Percentiles rank a stretch among this genome's conserved stretches.
Evolutionary conservation across 345 rosid genomes (phyloP).

Genomic region (Brassica incana): DNA sequence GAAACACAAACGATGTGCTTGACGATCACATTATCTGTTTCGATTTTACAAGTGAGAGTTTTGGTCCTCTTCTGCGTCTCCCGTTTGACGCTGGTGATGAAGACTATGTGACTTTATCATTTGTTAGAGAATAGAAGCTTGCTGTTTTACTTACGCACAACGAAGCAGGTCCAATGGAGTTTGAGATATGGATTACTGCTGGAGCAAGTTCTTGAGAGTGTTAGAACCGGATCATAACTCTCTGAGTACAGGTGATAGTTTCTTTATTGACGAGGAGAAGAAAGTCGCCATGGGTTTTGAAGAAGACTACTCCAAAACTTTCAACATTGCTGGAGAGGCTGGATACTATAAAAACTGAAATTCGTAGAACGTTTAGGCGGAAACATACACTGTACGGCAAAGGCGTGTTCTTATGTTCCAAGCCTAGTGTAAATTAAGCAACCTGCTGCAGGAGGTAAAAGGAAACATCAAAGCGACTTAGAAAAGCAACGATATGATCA

Average conservation of each 20-base stretch:
- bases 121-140: not conserved
- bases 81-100: not conserved
- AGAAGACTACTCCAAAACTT: not conserved
- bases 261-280: not conserved
- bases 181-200: not conserved
- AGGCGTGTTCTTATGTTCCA: not conserved
- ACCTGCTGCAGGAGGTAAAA: conserved; percentile 1
- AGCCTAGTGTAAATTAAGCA: not conserved
- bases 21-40: not conserved
- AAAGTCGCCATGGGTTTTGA: not conserved
- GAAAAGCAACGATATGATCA: not conserved
- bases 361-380: not conserved
- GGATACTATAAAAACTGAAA: not conserved
- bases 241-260: not conserved
- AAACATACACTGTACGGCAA: not conserved
- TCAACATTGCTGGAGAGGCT: not conserved
- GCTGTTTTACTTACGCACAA: not conserved
- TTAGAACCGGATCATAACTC: no score
- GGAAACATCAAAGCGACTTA: not conserved
- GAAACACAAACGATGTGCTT: not conserved
- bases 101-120: not conserved
- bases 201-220: conserved; percentile 7
- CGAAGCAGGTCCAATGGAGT: not conserved
- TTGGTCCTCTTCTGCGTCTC: not conserved
- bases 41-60: not conserved